A percentile compares a stretch with the other conserved stretches of the same genome.
These are phyloP conservation scores for Lunasporangiospora selenospora DNA, from an alignment of 192 early-diverging fungal species.

Conservation along the genomic window DNA sequence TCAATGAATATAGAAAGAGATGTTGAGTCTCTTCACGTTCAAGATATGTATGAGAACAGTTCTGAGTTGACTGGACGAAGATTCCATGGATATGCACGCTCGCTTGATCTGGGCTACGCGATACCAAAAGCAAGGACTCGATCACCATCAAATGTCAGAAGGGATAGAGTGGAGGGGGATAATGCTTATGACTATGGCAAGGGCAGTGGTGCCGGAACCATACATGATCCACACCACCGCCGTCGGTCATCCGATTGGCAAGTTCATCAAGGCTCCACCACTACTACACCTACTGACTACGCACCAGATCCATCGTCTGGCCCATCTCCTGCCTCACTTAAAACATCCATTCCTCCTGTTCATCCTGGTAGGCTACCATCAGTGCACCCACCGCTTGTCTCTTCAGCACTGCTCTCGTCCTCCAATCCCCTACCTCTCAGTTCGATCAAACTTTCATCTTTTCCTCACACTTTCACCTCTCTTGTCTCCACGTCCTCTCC, in stretches of 20 bases:
- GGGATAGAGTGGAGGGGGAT: too few relatives aligned
- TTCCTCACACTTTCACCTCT: too few relatives aligned
- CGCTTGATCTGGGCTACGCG: constrained; percentile 25
- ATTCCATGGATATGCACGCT: constrained; percentile 19
- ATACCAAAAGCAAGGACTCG: too few relatives aligned
- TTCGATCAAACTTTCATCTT: too few relatives aligned
- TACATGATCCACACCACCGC: too few relatives aligned
- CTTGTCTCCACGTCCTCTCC: not conserved
- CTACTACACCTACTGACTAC: not conserved
- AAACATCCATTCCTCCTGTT: not conserved
- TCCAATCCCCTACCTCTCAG: not conserved
- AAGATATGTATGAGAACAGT: too few relatives aligned
- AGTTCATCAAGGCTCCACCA: not conserved
- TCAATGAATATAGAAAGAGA: not conserved
- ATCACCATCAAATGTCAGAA: not conserved
- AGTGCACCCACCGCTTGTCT: not conserved
- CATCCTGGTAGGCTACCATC: constrained; percentile 14
- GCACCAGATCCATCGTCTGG: not conserved
- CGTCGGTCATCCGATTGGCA: not conserved
- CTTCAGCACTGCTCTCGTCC: not conserved
- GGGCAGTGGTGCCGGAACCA: too few relatives aligned
- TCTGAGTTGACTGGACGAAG: too few relatives aligned
- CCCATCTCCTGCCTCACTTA: not conserved
- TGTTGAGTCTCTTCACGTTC: not conserved
- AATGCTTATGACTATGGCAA: too few relatives aligned